Evolutionary conservation across 164 flowering plant genomes (phyloP), one percentile per base, ranked within the genome.

Genomic region (Nelumbo lutea): DNA sequence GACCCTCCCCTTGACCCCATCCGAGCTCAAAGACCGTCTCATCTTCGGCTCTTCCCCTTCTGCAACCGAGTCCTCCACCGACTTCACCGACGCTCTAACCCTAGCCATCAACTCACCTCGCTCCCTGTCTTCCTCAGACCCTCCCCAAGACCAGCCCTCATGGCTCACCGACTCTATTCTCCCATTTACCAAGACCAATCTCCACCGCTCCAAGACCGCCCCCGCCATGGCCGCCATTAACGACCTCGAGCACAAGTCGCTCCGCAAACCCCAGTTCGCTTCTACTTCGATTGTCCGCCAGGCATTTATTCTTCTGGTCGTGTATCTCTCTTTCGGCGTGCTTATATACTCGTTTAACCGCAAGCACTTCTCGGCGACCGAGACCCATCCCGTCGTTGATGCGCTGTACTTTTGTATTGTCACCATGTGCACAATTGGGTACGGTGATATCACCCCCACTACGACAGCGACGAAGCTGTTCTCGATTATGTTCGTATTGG

Each of bases 151-250:
- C 48, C 66, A 6, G 53, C 63, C 74, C 10, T 39, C 74, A 60
- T 85, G 84, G 86, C 64, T 82, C 42, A 39, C 50, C 11, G 85
- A 81, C 38, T 84, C 86, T 9, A 71, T 69, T 67, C 69, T 45
- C 8, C n/a, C 64, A 7, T 64, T 77, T 70, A 47, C 44, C 56
- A 85, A 82, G 58, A 66, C 77, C 45, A 79, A 84, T 58, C 86
- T 91, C 56, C 97, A 94, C 69, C 81, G 98, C 51, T 86, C 95
- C 66, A 90, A 78, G 64, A 94, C 97, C 0, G 97, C 96, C 2
- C 98, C 98, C 0, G 96, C 98, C 7, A 85, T 94, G 87, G 88
- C 95, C n/a, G 84, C 74, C 4, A 83, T 91, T 73, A 84, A 27
- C 27, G 27, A 27, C 27, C 27, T 27, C 27, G 27, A 27, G 27